Evolutionary conservation across 2,329 filamentous ascomycete species (phyloP), one percentile per base, ranked within the genome.

Genomic region (Aspergillus luchuensis): DNA sequence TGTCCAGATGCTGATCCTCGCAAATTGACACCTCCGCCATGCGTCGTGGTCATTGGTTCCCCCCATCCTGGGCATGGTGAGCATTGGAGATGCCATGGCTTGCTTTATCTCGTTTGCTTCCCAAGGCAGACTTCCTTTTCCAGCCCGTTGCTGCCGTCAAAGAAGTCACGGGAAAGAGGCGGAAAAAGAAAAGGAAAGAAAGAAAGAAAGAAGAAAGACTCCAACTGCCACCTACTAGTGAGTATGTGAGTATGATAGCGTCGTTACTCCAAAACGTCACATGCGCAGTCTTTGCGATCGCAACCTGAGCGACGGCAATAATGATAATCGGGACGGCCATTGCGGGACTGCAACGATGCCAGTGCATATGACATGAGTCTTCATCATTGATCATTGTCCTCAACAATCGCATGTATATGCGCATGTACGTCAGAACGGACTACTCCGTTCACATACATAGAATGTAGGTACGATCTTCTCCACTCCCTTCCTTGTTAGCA

Each of bases 361-460:
- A 55, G 17, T 59, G 51, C 57, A 59, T 56, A 48, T 59, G 57
- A 59, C 45, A 59, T 23, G 23, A 49, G 13, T 49, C 43, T 21
- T 30, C 45, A 28, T 49, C 25, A 21, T 28, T 23, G 45, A 49
- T 19, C 45, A 51, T 36, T 51, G 48, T 51, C n/a, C n/a, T 25
- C 30, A 51, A 51, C 48, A 36, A 36, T 51, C n/a, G 17, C n/a
- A 19, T 51, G 48, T 33, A 51, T 19, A 51, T 36, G 49, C 49
- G 49, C 49, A 38, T 52, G 33, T 52, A 52, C 49, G 49, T 52
- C 49, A 52, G 49, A 52, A 36, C 33, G 28, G 48, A 38, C 49
- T 52, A n/a, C 49, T 52, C 28, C 49, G n/a, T 52, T 30, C 33
- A 23, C 49, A 33, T 38, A 52, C 49, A 38, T 38, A 36, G 19